Base-by-base conservation (phyloP, 768 basidiomycete genomes). In the Lactifluus pinguis region DNA sequence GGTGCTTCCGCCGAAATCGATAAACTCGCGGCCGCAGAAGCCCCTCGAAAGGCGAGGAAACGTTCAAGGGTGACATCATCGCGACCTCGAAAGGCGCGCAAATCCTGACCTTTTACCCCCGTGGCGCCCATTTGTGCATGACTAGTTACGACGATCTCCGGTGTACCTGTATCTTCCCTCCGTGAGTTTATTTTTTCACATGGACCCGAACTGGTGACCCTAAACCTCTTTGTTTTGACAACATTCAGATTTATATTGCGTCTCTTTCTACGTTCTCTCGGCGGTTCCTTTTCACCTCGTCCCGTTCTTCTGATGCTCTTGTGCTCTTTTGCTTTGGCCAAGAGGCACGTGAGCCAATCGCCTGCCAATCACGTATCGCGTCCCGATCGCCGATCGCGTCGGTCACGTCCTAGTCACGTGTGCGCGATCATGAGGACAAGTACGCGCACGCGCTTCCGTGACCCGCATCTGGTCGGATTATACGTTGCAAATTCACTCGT, bases 1-100 rank as follows among this genome's bases (percentile, higher is more conserved):
- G 15, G 29, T 29, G 19, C 36, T 29, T 4, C 56, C 41, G 47
- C 52, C 47, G 55, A 57, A 32, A 53, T 39, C n/a, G 55, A 57
- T 39, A 61, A 57, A 48, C 44, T 48, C 11, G 48, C 41, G 15
- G 21, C 44, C 7, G 50, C 60, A 8, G 55, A 57, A 17, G 44
- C 47, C 9, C 61, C 52, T 47, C 61, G 61, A 54, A 53, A 39
- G n/a, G 41, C n/a, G 56, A 53, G 52, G 53, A 62, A 53, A 29
- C 61, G 61, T 39, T 45, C 61, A 17, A 34, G 56, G 21, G 56
- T 49, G 52, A 58, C 61, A 57, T 57, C 61, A 62, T 57, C 56
- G 14, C 61, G 61, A 19, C 49, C 61, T 42, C 61, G 61, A 49
- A 62, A 54, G 19, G 53, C 52, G 39, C 61, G 61, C 30, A 62